These are phyloP conservation scores for Wickerhamomyces sydowiorum DNA, from an alignment of 805 yeast genomes.

Conservation along the genomic window DNA sequence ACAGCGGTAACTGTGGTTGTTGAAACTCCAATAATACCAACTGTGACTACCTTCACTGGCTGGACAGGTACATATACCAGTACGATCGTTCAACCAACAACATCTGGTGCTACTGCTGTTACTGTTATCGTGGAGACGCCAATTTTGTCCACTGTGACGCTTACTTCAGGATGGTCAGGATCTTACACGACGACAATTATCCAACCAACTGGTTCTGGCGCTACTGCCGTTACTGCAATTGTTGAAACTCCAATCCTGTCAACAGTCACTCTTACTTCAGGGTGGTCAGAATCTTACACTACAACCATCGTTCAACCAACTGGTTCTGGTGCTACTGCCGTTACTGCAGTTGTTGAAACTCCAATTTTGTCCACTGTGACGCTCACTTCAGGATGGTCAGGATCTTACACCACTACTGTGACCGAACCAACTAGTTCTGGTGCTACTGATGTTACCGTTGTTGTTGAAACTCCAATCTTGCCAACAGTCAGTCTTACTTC, in stretches of 20 bases:
- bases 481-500: not conserved
- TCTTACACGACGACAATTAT: not conserved
- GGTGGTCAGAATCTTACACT: not conserved
- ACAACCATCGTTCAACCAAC: not conserved
- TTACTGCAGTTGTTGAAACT: constrained; percentile 1
- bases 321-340: not conserved
- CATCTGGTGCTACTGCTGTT: not conserved
- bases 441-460: not conserved
- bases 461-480: not conserved
- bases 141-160: not conserved
- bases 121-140: not conserved
- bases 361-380: not conserved
- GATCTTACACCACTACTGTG: not conserved
- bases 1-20: not conserved
- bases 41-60: too few species aligned
- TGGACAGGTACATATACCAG: not conserved
- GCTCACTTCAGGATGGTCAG: not conserved
- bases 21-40: not conserved
- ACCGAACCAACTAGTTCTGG: not conserved
- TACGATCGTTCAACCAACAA: not conserved
- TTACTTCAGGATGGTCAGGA: not conserved
- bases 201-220: not conserved
- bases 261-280: not conserved
- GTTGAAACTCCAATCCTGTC: constrained; percentile 1
- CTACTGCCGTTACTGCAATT: not conserved